Evolutionary conservation across 768 basidiomycete species (phyloP).

Genomic region (Mrakia blollopis): DNA sequence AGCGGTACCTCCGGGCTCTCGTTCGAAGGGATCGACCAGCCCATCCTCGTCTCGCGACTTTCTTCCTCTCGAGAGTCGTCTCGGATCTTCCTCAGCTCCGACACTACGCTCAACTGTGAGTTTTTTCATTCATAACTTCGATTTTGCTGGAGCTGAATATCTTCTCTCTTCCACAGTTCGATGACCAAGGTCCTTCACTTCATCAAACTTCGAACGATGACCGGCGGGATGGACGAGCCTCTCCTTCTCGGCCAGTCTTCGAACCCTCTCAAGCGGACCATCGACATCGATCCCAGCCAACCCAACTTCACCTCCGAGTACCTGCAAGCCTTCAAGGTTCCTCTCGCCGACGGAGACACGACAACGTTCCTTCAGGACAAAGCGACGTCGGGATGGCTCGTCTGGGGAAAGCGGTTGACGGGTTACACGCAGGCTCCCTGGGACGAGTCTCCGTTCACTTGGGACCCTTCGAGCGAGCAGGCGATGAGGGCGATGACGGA

Average conservation of each 20-base stretch:
- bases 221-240: conserved; percentile 57
- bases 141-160: not conserved
- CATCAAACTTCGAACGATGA: conserved; percentile 71
- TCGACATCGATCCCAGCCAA: conserved; percentile 1
- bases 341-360: conserved; percentile 22
- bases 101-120: conserved; percentile 31
- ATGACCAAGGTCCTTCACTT: conserved; percentile 62
- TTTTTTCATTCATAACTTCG: too few relatives aligned
- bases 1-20: conserved; percentile 30
- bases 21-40: conserved; percentile 26
- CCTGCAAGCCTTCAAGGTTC: conserved; percentile 19
- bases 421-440: conserved; percentile 29
- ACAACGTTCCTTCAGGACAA: conserved; percentile 32
- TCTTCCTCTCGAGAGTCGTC: conserved; percentile 29
- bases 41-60: conserved; percentile 19
- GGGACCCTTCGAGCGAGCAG: conserved; percentile 26
- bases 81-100: conserved; percentile 32
- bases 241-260: conserved; percentile 23
- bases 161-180: conserved; percentile 53
- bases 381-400: conserved; percentile 29
- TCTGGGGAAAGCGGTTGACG: conserved; percentile 26
- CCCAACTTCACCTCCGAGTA: conserved; percentile 21
- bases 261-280: conserved; percentile 28
- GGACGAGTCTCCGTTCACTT: conserved; percentile 24
- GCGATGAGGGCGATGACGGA: conserved; percentile 14